A percentile compares a stretch with the other conserved stretches of the same genome.
These are phyloP conservation scores for Aplosporella prunicola DNA, from an alignment of 2,329 filamentous ascomycete genomes.

Conservation along the genomic window DNA sequence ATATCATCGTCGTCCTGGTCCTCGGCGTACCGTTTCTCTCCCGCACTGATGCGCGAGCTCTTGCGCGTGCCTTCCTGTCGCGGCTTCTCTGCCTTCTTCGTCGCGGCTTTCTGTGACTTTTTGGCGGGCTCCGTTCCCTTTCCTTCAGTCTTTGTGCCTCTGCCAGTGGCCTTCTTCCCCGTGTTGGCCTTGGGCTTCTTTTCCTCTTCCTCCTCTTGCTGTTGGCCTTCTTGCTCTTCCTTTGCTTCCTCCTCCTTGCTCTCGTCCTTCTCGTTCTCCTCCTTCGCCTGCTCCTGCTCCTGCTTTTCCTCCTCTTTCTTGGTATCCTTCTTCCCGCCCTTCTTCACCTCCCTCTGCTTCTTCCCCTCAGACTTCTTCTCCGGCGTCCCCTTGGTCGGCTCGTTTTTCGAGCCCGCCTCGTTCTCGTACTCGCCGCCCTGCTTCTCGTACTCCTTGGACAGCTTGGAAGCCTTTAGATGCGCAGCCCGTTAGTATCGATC, in stretches of 20 bases:
- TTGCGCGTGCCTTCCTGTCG: constrained; percentile 15
- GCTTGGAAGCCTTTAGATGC: constrained; percentile 27
- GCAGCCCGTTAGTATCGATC: not conserved
- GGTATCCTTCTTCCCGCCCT: constrained; percentile 16
- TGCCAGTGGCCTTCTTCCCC: constrained; percentile 1
- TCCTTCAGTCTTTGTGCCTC: constrained; percentile 1
- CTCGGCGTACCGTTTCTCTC: constrained; percentile 14
- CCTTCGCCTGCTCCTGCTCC: constrained; percentile 10
- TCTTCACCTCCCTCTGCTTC: constrained; percentile 16
- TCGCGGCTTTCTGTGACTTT: not conserved
- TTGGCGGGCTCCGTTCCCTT: no score
- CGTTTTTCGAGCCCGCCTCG: constrained; percentile 33
- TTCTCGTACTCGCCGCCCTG: constrained; percentile 33
- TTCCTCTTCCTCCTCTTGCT: constrained; percentile 14
- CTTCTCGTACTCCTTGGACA: constrained; percentile 36
- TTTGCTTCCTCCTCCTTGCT: constrained; percentile 12
- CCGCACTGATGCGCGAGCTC: constrained; percentile 16
- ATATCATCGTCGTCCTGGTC: constrained; percentile 14
- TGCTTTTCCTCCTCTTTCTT: constrained; percentile 9
- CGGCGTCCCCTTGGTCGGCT: constrained; percentile 34
- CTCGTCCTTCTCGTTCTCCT: constrained; percentile 15
- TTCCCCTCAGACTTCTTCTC: constrained; percentile 24
- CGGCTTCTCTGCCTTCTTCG: constrained; percentile 5
- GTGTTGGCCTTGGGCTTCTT: constrained; percentile 23
- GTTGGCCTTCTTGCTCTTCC: constrained; percentile 10